Conservation (phyloP, 1,284 basidiomycete species). For the Hortiboletus rubellus region DNA sequence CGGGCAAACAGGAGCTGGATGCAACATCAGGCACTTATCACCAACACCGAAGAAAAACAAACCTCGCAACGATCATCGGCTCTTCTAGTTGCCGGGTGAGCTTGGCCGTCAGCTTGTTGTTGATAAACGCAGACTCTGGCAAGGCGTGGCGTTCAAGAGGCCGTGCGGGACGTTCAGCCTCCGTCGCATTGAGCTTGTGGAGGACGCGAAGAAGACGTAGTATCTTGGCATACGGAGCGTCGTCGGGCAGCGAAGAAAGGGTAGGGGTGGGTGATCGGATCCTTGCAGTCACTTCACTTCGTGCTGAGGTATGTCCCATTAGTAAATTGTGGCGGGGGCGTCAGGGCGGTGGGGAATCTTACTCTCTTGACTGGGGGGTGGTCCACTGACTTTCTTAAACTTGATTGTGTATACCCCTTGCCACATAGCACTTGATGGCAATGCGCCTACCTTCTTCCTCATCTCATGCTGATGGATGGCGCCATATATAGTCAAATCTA, state of each 20-base stretch:
- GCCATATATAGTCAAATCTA: constrained; percentile 94
- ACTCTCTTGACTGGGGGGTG: constrained; percentile 65
- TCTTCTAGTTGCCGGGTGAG: constrained; percentile 97
- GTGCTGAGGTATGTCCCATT: constrained; percentile 22
- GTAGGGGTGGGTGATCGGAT: constrained; percentile 62
- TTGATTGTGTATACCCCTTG: constrained; percentile 88
- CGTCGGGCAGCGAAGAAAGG: constrained; percentile 78
- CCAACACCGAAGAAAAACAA: constrained; percentile 5
- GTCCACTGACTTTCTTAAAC: constrained; percentile 90
- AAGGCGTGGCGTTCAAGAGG: constrained; percentile 55
- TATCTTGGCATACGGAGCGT: constrained; percentile 87
- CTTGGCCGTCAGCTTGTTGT: constrained; percentile 98
- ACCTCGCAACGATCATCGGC: constrained; percentile 98
- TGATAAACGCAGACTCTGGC: constrained; percentile 85
- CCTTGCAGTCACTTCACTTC: constrained; percentile 43
- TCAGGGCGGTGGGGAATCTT: constrained; percentile 23
- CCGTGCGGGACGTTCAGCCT: constrained; percentile 56
- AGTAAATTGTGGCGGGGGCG: constrained; percentile 21
- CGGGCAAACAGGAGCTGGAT: constrained; percentile 86
- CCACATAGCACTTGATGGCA: constrained; percentile 79
- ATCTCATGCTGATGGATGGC: constrained; percentile 89
- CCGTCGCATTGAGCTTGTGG: constrained; percentile 72
- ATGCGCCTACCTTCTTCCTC: constrained; percentile 61
- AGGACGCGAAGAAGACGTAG: constrained; percentile 87
- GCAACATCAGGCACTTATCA: constrained; percentile 1